A percentile compares a stretch with the other conserved stretches of the same genome.
These are phyloP conservation scores for Scheffersomyces ergatensis DNA, from an alignment of 805 yeast species.

Conservation along the genomic window DNA sequence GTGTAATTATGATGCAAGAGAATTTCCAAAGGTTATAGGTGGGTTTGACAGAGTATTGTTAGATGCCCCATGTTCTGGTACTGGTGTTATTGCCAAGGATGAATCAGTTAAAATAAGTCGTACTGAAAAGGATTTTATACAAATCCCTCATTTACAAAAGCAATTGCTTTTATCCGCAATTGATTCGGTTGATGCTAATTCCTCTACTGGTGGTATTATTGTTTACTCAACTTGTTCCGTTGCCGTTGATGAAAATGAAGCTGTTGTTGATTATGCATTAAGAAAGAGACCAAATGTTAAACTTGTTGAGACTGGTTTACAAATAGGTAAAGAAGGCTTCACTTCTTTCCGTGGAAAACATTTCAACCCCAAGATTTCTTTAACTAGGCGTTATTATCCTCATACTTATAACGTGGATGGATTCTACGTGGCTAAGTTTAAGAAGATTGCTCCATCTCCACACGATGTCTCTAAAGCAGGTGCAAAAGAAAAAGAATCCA, in stretches of 20 bases:
- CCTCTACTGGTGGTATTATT: slow-evolving; percentile 87
- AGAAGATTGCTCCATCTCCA: slow-evolving; percentile 84
- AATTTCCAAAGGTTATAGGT: slow-evolving; percentile 96
- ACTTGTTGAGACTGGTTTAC: slow-evolving; percentile 87
- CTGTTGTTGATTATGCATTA: slow-evolving; percentile 96
- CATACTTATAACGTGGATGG: slow-evolving; percentile 99
- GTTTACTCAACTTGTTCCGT: slow-evolving; percentile 98
- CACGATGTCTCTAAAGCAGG: slow-evolving; percentile 84
- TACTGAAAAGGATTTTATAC: slow-evolving; percentile 94
- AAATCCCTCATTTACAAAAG: slow-evolving; percentile 94
- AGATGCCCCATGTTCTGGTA: slow-evolving; percentile 99
- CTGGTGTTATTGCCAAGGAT: slow-evolving; percentile 98
- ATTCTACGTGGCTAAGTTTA: slow-evolving; percentile 94
- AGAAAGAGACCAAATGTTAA: slow-evolving; percentile 95
- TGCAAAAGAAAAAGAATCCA: slow-evolving; percentile 78
- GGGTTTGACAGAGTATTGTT: slow-evolving; percentile 93
- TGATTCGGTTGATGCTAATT: slow-evolving; percentile 93
- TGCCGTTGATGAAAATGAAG: slow-evolving; percentile 97
- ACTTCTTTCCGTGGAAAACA: slow-evolving; percentile 90
- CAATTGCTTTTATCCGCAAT: slow-evolving; percentile 92
- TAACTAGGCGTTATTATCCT: slow-evolving; percentile 96
- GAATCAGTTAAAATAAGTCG: slow-evolving; percentile 90
- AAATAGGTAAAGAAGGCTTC: slow-evolving; percentile 95
- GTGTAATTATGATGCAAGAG: slow-evolving; percentile 97
- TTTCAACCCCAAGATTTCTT: slow-evolving; percentile 69